Conservation (phyloP, 257 asterid species). For the Ophiorrhiza pumila region DNA sequence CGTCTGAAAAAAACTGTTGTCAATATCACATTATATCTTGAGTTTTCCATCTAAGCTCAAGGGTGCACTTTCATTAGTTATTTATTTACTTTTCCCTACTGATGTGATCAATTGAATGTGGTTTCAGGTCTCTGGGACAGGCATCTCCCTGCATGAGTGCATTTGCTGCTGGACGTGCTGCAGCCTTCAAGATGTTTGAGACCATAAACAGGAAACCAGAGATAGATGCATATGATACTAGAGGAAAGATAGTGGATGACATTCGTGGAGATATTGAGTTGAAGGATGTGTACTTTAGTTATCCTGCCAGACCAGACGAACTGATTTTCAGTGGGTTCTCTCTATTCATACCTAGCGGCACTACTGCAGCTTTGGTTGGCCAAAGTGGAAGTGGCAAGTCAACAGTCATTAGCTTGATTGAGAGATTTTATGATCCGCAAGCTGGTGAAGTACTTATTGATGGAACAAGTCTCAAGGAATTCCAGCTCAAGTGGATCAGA, state of each 20-base stretch:
- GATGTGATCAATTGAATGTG: slow-evolving; percentile 2
- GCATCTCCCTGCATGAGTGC: slow-evolving; percentile 78
- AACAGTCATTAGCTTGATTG: slow-evolving; percentile 68
- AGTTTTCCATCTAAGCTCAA: neutral
- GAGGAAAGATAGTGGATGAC: slow-evolving; percentile 55
- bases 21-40: neutral
- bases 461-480: slow-evolving; percentile 63
- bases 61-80: neutral
- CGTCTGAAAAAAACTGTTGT: neutral
- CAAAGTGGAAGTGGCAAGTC: slow-evolving; percentile 93
- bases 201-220: slow-evolving; percentile 61
- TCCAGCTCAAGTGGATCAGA: slow-evolving; percentile 83
- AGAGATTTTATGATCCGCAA: slow-evolving; percentile 78
- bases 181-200: slow-evolving; percentile 87
- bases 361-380: slow-evolving; percentile 85
- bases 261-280: slow-evolving; percentile 65
- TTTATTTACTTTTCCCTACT: neutral
- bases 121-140: slow-evolving; percentile 77
- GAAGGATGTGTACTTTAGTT: slow-evolving; percentile 53
- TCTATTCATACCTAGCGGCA: slow-evolving; percentile 51
- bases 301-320: slow-evolving; percentile 81
- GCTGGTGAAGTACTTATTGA: slow-evolving; percentile 73
- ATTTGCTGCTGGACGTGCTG: slow-evolving; percentile 76
- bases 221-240: slow-evolving; percentile 63
- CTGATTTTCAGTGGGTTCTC: slow-evolving; percentile 66